Evolutionary conservation across 1,284 basidiomycete species (phyloP).

Genomic region (Clitocybe nebularis): DNA sequence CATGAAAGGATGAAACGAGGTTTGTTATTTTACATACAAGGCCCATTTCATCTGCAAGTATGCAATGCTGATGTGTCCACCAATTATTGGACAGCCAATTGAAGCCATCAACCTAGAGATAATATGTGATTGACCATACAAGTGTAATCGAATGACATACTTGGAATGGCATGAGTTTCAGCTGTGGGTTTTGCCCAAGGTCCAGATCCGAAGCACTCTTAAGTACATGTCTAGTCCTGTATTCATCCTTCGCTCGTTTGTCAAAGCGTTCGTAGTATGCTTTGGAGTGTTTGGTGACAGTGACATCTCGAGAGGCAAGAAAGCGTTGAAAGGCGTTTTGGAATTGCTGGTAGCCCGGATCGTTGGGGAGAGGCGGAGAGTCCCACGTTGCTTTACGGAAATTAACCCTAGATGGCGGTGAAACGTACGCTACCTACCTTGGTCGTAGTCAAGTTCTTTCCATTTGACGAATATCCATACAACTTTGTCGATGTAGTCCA

Average conservation of each 20-base stretch:
- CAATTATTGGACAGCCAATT: slow-evolving; percentile 92
- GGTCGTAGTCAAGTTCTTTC: slow-evolving; percentile 86
- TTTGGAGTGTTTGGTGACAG: slow-evolving; percentile 48
- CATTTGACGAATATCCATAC: slow-evolving; percentile 88
- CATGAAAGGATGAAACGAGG: neutral
- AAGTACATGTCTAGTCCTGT: slow-evolving; percentile 39
- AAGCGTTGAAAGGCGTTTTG: slow-evolving; percentile 63
- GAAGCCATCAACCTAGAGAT: slow-evolving; percentile 78
- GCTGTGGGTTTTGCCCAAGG: slow-evolving; percentile 56
- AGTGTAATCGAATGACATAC: slow-evolving; percentile 30
- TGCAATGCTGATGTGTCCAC: slow-evolving; percentile 84
- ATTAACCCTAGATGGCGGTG: slow-evolving; percentile 2
- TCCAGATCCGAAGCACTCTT: slow-evolving; percentile 51
- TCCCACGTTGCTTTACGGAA: slow-evolving; percentile 78
- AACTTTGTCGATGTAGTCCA: slow-evolving; percentile 54
- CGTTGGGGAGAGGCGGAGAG: slow-evolving; percentile 66
- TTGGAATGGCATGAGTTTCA: slow-evolving; percentile 85
- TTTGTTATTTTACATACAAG: slow-evolving; percentile 45
- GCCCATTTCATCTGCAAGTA: slow-evolving; percentile 99
- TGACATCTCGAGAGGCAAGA: slow-evolving; percentile 59
- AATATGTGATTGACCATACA: slow-evolving; percentile 10
- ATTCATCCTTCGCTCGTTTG: slow-evolving; percentile 44
- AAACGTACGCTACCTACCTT: slow-evolving; percentile 48
- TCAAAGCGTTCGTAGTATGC: slow-evolving; percentile 38
- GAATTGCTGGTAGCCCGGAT: slow-evolving; percentile 61